Conservation (phyloP, 345 rosid species). For the Eucalyptus rudis region DNA sequence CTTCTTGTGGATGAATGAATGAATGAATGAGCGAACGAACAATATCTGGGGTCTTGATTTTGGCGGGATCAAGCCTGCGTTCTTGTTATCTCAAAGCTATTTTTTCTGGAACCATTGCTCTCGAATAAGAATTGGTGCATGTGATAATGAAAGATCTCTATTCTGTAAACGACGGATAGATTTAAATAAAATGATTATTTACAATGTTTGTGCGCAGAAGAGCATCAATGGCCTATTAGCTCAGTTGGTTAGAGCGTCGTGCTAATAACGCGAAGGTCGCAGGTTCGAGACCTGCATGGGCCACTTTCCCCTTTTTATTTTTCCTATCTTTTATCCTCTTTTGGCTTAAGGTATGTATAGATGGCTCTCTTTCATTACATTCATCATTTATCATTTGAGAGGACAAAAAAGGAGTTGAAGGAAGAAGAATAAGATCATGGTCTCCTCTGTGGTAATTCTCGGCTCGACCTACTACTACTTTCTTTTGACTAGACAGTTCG, state of each 20-base stretch:
- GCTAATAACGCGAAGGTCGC: slow-evolving; percentile 96
- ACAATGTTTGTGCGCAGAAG: accelerated
- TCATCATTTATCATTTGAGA: not conserved
- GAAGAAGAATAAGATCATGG: too few species aligned
- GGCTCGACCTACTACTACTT: not conserved
- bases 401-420: too few species aligned
- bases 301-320: not conserved
- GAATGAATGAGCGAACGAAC: not conserved
- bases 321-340: not conserved
- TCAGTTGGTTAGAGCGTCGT: slow-evolving; percentile 87
- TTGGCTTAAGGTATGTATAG: not conserved
- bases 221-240: slow-evolving; percentile 6
- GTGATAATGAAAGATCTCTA: not conserved
- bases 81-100: not conserved
- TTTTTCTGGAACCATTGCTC: not conserved
- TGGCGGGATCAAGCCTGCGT: not conserved
- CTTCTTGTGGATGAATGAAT: slow-evolving; percentile 4
- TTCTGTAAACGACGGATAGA: accelerated
- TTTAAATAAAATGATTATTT: not conserved
- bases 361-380: not conserved
- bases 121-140: not conserved
- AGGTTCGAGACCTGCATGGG: slow-evolving; percentile 48
- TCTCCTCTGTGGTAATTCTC: not conserved
- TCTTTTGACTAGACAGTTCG: not conserved
- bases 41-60: not conserved